Conservation (phyloP, 139 green algal species). For the Penium margaritaceum region DNA sequence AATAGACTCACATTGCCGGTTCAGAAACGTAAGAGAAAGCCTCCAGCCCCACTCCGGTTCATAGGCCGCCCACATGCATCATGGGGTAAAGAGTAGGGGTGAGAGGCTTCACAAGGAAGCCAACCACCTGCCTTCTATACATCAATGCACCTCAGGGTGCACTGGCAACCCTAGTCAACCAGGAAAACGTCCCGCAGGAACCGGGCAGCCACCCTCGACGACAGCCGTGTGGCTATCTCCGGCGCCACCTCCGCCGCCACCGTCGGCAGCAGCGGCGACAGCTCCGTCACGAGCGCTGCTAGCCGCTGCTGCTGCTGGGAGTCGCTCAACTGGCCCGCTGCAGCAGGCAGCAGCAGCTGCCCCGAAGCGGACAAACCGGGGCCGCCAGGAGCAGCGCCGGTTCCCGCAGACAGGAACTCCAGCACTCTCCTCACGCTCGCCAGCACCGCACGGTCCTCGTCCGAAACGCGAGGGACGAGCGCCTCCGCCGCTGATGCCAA, state of each 20-base stretch:
- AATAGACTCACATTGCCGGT: background rate
- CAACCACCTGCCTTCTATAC: background rate
- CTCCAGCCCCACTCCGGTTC: background rate
- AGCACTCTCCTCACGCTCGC: slow-evolving; percentile 23
- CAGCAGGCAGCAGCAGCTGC: no score
- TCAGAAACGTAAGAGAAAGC: background rate
- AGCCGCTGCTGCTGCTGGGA: background rate
- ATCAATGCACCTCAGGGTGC: background rate
- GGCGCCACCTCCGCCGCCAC: slow-evolving; percentile 34
- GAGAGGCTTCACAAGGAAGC: background rate
- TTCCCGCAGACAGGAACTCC: slow-evolving; percentile 11
- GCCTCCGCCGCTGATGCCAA: slow-evolving; percentile 18
- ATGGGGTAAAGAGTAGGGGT: background rate
- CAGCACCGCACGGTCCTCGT: slow-evolving; percentile 35
- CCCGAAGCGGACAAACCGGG: no score
- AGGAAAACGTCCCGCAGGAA: slow-evolving; percentile 40
- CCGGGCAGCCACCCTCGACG: slow-evolving; percentile 23
- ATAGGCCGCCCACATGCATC: background rate
- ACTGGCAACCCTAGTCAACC: background rate
- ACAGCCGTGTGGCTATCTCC: slow-evolving; percentile 30
- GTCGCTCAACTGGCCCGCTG: no score
- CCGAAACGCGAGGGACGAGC: background rate
- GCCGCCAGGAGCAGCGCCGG: background rate
- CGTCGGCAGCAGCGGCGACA: slow-evolving; percentile 23
- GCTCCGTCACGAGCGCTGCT: slow-evolving; percentile 17